Base-by-base conservation (phyloP, 768 basidiomycete species). In the Asterophora parasitica region DNA sequence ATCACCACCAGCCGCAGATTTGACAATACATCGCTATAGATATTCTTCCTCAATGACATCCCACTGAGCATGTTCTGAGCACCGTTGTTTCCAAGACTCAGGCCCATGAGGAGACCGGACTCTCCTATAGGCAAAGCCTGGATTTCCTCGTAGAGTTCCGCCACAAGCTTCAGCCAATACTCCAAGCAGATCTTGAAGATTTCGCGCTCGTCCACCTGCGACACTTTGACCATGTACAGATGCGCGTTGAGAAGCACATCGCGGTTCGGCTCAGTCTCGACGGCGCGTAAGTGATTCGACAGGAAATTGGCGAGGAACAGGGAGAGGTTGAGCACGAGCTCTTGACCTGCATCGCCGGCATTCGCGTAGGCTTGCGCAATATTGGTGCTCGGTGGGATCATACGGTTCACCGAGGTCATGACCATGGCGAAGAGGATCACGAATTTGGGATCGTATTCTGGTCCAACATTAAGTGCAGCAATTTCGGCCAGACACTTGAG, bases 181-280 rank as follows among this genome's bases (percentile, higher is more conserved):
- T 98, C 96, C 60, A 98, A 70, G 57, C 95, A 96, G 60, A 99
- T 96, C 71, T 99, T 99, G 83, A 98, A 98, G 54, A 99, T 88
- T 66, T 99, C 96, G 43, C 95, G 85, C 62, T 99, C 96, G 59
- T 99, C 95, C 30, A 99, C 96, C 57, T 93, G 92, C 0, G 92
- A 94, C 31, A 99, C 84, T 68, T 97, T 98, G 63, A 98, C 91
- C 81, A 99, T 92, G 69, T 98, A 99, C 23, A 95, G 72, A 66
- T 99, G 95, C 0, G 95, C 94, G 62, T 98, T 99, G 44, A 97
- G 79, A 20, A 99, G 75, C 0, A 98, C 86, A 58, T 95, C 92
- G 41, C 89, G 90, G 61, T 95, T 89, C 36, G 79, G 69, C 53
- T 91, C 87, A 7, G 88, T 90, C 68, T 99, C 96, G 40, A 99